Evolutionary conservation across 805 yeast genomes (phyloP), one percentile per base, ranked within the genome.

Genomic region (Ogataea ganodermae): DNA sequence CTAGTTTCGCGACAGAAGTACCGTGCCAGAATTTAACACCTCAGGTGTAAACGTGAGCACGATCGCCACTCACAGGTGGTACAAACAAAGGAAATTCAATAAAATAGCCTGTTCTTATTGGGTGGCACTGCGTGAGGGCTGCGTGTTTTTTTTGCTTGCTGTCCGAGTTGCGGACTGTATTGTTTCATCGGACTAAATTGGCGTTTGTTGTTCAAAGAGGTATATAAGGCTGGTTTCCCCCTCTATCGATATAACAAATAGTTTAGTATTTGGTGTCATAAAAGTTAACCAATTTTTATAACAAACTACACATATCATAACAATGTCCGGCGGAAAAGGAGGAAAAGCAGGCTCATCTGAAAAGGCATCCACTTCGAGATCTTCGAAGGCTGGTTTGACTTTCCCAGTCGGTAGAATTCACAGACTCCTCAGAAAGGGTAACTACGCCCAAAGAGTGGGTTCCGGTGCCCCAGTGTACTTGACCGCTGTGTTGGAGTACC

Each of bases 401-500:
- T 92, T 92, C 95, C 98, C 98, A 78, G 98, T 92, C 61, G 98
- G 98, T 74, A 91, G 98, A 84, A 94, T 92, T 63, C 97, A 92
- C 81, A 85, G 97, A 79, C 81, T 91, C 63, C 78, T 92, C 68
- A 89, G 96, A 84, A 89, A 86, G 78, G 97, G 96, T 72, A 89
- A 91, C 85, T 89, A 92, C 79, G 96, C 97, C 68, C 96, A 91
- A 79, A 86, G 98, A 80, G 86, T 92, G 63, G 97, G 98, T 83
- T 90, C 97, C 59, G 97, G 96, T 83, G 97, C 98, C 65, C 97
- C 98, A 77, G 92, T 92, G 56, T 92, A 91, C 78, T 79, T 92
- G 69, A 91, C 98, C 61, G 96, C 98, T 47, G 97, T 92, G 48
- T 81, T 92, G 65, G 98, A 92, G 76, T 92, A 92, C 73, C 82